Base-by-base conservation (phyloP, 176 grass and related monocot species). In the Dactylis glomerata region DNA sequence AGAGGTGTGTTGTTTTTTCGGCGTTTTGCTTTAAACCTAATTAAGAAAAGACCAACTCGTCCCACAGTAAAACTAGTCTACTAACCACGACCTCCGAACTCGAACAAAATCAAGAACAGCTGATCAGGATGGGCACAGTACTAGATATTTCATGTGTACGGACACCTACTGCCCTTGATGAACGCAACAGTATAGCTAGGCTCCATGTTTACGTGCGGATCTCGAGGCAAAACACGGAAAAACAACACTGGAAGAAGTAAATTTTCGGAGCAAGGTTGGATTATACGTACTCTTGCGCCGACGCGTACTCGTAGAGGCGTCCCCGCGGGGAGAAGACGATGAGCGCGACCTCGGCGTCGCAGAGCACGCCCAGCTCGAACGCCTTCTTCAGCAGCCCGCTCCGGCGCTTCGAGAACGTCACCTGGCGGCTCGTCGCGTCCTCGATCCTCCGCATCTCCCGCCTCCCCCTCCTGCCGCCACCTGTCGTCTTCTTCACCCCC, bases 381-480 rank as follows among this genome's bases (percentile, higher is more conserved):
- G 94, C 94, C 89, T 96, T 96, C 88, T 96, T 96, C 19, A 96
- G 50, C 3, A 96, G 89, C 23, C 94, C 94, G 36, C 68, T 82
- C 49, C 94, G 83, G 23, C 94, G 94, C 85, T 96, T 96, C 0
- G 91, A 87, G 76, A 96, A 96, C 32, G 91, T 93, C 12, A 96
- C 94, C 87, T 96, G 94, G 3, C 91, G 86, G 86, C 94, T 96
- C 5, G 94, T 82, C 1, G 59, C 62, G 88, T 95, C 86, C 88
- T 95, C 93, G 89, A 95, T 95, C 81, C 91, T 91, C 81, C 90
- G 78, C 88, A 95, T 92, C 93, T 95, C 86, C 22, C 90, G 91
- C 11, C 89, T 89, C 2, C 86, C 90, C 22, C 86, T 87, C 76
- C 72, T 56, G 10, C 34, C 34, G 34, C 34, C 5, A 36, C 3